phyloP scores from a whole-genome alignment of 208 protist species.

The Naegleria lovaniensis region DNA sequence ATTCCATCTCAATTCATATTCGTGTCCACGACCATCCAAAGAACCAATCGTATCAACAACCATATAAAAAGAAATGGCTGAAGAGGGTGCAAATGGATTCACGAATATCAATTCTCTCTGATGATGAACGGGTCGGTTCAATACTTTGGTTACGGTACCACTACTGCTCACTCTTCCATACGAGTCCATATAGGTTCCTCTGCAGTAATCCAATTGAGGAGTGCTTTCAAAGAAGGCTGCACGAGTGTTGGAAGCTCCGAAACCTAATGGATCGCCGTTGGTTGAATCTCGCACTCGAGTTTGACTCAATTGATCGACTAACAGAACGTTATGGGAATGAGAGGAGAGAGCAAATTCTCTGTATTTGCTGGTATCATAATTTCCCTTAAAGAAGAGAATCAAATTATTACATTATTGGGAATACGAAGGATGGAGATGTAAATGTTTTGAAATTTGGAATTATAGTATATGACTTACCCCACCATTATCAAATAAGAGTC shows the following conservation, averaged over 20 bases:
- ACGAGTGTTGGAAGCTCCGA: neutral
- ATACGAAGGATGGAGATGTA: too few species aligned
- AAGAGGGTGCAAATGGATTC: neutral
- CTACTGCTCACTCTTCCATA: neutral
- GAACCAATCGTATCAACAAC: neutral
- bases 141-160: too few species aligned
- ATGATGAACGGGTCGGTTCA: neutral
- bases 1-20: neutral
- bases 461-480: too few species aligned
- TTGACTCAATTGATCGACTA: neutral
- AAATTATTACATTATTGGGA: too few species aligned
- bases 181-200: neutral
- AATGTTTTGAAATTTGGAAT: too few species aligned
- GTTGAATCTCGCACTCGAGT: neutral
- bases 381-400: too few species aligned
- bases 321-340: neutral
- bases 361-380: neutral
- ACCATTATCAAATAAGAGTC: neutral
- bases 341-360: neutral
- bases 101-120: neutral
- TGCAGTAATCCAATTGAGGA: neutral
- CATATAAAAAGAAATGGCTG: neutral
- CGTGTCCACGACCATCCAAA: neutral
- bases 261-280: neutral
- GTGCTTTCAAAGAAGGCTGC: neutral